Conservation (phyloP, 768 basidiomycete species). For the Panaeolus cyanescens region DNA sequence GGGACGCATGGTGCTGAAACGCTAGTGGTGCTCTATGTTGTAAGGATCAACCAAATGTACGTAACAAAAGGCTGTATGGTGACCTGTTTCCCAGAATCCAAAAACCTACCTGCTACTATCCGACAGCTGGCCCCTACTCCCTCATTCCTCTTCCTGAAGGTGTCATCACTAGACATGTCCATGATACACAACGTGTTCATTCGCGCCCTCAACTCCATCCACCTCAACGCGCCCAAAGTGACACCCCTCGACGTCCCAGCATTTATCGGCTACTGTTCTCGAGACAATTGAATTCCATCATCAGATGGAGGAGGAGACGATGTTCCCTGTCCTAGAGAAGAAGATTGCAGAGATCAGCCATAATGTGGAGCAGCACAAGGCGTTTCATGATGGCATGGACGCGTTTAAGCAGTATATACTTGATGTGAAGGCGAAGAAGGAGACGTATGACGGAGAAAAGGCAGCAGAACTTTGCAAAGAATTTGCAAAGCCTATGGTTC, state of each 20-base stretch:
- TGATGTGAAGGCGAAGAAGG: slow-evolving; percentile 10
- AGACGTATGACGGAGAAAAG: slow-evolving; percentile 19
- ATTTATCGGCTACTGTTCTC: slow-evolving; percentile 23
- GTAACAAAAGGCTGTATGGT: too few species aligned
- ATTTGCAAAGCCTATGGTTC: slow-evolving; percentile 21
- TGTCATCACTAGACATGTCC: slow-evolving; percentile 16
- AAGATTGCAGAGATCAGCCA: slow-evolving; percentile 22
- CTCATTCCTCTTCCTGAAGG: slow-evolving; percentile 7
- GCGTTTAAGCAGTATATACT: slow-evolving; percentile 20
- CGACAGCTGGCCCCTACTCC: slow-evolving; percentile 9
- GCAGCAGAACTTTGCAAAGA: slow-evolving; percentile 15
- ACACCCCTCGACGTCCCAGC: slow-evolving; percentile 17
- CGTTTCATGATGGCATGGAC: slow-evolving; percentile 19
- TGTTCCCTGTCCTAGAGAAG: slow-evolving; percentile 25
- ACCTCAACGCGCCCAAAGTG: slow-evolving; percentile 14
- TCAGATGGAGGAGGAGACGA: slow-evolving; percentile 22
- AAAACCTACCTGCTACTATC: background rate
- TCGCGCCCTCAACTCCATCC: slow-evolving; percentile 19
- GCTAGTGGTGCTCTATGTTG: background rate
- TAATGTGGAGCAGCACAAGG: slow-evolving; percentile 28
- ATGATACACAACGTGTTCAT: slow-evolving; percentile 25
- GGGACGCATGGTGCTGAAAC: too few species aligned
- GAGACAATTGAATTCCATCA: slow-evolving; percentile 23
- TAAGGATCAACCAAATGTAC: too few species aligned
- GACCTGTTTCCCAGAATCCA: background rate